Percentiles rank a stretch among this genome's conserved stretches.
These are phyloP conservation scores for Cymbidium sinense DNA, from an alignment of 106 monocot genomes.

Conservation along the genomic window DNA sequence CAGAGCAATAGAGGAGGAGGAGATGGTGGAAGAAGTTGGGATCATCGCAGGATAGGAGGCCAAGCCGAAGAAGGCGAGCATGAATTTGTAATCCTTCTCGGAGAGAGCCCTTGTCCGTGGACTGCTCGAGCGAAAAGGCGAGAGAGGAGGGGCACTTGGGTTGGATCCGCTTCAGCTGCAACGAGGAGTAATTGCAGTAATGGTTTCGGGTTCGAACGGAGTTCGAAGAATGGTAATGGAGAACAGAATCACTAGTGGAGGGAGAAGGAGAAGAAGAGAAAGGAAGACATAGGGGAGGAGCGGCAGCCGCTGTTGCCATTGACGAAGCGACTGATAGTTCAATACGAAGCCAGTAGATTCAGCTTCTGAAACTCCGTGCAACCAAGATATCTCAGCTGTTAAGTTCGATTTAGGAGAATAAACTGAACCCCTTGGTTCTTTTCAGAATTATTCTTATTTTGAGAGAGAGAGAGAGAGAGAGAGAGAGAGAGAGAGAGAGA, in stretches of 20 bases:
- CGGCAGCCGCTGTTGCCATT: background rate
- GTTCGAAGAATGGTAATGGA: background rate
- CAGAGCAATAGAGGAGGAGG: conserved; percentile 22
- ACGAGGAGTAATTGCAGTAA: background rate
- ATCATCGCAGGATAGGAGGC: conserved; percentile 2
- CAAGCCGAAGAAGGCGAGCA: conserved; percentile 23
- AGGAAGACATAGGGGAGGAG: background rate
- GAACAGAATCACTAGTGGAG: too few relatives aligned
- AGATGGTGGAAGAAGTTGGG: conserved; percentile 6
- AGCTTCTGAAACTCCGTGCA: too few relatives aligned
- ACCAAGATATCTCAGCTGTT: too few relatives aligned
- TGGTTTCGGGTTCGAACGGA: background rate
- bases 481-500: too few relatives aligned
- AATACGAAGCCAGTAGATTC: too few relatives aligned
- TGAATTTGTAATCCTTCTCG: conserved; percentile 14
- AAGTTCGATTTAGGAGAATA: too few relatives aligned
- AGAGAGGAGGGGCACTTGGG: conserved; percentile 1
- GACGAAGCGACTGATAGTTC: background rate
- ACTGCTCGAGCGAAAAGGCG: conserved; percentile 4
- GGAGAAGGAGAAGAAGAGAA: background rate
- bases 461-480: too few relatives aligned
- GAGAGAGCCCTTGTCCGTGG: conserved; percentile 5
- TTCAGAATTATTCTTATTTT: too few relatives aligned
- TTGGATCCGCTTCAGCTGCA: background rate
- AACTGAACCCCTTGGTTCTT: too few relatives aligned